Evolutionary conservation across 2,329 filamentous ascomycete genomes (phyloP).

Genomic region (Xylaria digitata): DNA sequence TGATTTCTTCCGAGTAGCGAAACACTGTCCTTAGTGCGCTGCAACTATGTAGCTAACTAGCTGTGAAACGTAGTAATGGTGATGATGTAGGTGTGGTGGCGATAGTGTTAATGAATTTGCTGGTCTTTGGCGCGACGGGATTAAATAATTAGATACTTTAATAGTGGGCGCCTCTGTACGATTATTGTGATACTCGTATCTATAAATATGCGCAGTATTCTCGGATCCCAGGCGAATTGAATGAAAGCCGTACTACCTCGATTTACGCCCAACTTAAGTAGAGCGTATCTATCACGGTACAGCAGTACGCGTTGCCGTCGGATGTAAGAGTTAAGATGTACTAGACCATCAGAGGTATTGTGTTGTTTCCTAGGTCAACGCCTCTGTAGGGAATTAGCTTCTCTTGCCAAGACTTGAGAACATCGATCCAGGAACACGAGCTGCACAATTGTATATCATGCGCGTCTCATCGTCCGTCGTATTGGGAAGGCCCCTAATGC

Average conservation of each 20-base stretch:
- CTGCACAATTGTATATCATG: not conserved
- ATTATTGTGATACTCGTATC: not conserved
- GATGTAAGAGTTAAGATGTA: not conserved
- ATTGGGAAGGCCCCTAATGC: not conserved
- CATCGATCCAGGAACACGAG: no score
- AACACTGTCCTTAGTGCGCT: not conserved
- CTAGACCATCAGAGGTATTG: not conserved
- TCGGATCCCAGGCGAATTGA: not conserved
- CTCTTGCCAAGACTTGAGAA: no score
- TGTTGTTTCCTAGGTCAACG: no score
- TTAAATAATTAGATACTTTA: not conserved
- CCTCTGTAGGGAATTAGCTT: no score
- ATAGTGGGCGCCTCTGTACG: not conserved
- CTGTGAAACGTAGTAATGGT: slow-evolving; percentile 3
- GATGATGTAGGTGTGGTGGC: no score
- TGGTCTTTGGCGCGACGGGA: no score
- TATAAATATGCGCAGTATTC: not conserved
- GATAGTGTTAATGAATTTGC: not conserved
- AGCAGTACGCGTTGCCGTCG: not conserved
- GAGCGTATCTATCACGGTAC: not conserved
- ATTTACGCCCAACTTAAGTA: not conserved
- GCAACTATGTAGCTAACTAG: not conserved
- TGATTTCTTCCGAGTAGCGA: not conserved
- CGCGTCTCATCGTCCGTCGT: not conserved
- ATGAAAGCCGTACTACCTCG: not conserved